Base-by-base conservation (phyloP, 768 basidiomycete genomes). In the Pluteus cervinus region DNA sequence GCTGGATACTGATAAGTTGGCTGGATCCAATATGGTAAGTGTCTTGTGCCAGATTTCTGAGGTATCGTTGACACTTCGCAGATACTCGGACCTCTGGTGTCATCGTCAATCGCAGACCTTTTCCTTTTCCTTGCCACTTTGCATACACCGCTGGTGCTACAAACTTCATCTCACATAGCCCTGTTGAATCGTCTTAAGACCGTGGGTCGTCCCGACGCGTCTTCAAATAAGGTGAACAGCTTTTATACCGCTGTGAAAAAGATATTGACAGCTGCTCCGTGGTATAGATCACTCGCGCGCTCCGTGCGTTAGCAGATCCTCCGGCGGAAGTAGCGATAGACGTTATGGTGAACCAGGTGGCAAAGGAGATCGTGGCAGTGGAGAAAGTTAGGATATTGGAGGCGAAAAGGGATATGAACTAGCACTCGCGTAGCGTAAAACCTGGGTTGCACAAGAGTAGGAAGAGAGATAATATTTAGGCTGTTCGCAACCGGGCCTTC, bases 381-480 rank as follows among this genome's bases (percentile, higher is more conserved):
- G 84, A 87, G 55, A 85, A 83, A 54, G 56, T 87, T 35, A 68
- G 76, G 33, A 61, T 70, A 8, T 49, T 74, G 21, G 77, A 79
- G 40, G 42, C 48, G 16, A 63, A 52, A 40, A 53, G 52, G 20
- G 55, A 64, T 26, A 29, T 5, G 16, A 16, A 16, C 12, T 21
- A 23, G 28, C 12, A 23, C 21, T 24, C n/a, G 7, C 9, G 12
- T 29, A 24, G 15, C 8, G 7, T 7, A 32, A 11, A 11, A 34
- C 8, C 5, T 10, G 15, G n/a, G 31, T 41, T 17, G 46, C 40
- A 28, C 47, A 50, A 12, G 32, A 40, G 24, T 47, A 39, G n/a
- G 43, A 29, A 35, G 48, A 44, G 39, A 39, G 54, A 34, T 39
- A 39, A 33, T 39, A 8, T 32, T 71, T 59, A 85, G 5, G 84